These are phyloP conservation scores for Chaetomium olivaceum DNA, from an alignment of 2,329 filamentous ascomycete genomes.

Conservation along the genomic window DNA sequence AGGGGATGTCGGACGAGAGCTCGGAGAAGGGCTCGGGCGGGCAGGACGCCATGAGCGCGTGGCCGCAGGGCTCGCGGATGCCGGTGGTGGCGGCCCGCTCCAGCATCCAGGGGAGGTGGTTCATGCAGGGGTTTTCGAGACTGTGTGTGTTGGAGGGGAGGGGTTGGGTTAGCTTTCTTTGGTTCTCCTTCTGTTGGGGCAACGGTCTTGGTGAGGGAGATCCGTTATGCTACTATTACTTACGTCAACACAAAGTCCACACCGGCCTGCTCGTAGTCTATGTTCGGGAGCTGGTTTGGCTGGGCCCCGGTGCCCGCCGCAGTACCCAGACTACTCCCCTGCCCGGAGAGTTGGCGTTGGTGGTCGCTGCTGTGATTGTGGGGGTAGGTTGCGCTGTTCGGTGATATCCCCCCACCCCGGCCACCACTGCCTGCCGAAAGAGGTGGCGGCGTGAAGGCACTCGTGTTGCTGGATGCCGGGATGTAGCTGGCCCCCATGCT, in stretches of 20 bases:
- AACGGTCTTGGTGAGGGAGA: not conserved
- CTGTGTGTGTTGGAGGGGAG: conserved; percentile 44
- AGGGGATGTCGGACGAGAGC: conserved; percentile 52
- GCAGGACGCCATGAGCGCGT: conserved; percentile 90
- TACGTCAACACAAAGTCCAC: conserved; percentile 93
- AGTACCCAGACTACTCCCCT: conserved; percentile 26
- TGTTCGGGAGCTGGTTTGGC: conserved; percentile 42
- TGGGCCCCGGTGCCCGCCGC: conserved; percentile 32
- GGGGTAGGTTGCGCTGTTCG: conserved; percentile 34
- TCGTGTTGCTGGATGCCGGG: conserved; percentile 41
- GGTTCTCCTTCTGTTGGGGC: not conserved
- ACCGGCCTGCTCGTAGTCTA: conserved; percentile 79
- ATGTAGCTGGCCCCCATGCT: conserved; percentile 66
- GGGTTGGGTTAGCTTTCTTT: conserved; percentile 28
- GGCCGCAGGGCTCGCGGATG: conserved; percentile 70
- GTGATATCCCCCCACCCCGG: conserved; percentile 28
- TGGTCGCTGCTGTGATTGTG: conserved; percentile 40
- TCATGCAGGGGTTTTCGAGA: conserved; percentile 91
- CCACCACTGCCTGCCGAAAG: conserved; percentile 31
- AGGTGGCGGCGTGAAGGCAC: conserved; percentile 50
- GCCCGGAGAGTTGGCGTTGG: conserved; percentile 26
- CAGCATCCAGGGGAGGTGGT: conserved; percentile 80
- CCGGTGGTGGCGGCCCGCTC: conserved; percentile 60
- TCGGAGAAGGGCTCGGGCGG: conserved; percentile 67
- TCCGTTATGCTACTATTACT: conserved; percentile 47